Conservation (phyloP, 805 yeast genomes). For the Candida patagonica region DNA sequence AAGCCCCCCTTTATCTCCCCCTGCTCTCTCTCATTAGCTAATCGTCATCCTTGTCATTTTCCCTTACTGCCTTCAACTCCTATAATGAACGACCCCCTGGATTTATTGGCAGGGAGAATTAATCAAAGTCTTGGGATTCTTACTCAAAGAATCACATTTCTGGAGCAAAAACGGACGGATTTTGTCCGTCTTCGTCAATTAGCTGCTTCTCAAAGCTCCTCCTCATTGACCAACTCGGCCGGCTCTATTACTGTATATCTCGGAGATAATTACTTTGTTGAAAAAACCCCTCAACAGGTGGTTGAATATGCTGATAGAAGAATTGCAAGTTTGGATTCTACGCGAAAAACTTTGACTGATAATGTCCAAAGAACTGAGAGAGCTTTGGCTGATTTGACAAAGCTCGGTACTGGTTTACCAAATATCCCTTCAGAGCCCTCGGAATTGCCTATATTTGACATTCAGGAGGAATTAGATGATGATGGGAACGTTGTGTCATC, state of each 20-base stretch:
- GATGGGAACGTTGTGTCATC: constrained; percentile 57
- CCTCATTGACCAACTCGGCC: neutral
- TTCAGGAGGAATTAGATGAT: constrained; percentile 75
- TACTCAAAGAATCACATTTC: neutral
- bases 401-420: constrained; percentile 1
- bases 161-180: constrained; percentile 1
- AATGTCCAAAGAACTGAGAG: constrained; percentile 14
- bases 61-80: too few species aligned
- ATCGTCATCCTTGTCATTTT: neutral
- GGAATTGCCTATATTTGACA: constrained; percentile 62
- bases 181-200: constrained; percentile 1
- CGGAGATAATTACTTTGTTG: constrained; percentile 26
- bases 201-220: neutral
- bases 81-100: constrained; percentile 5
- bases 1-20: too few species aligned
- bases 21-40: neutral
- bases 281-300: constrained; percentile 15
- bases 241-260: constrained; percentile 13
- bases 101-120: constrained; percentile 4
- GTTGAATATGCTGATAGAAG: constrained; percentile 15
- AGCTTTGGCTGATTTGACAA: constrained; percentile 7
- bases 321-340: constrained; percentile 8
- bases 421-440: neutral
- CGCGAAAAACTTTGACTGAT: constrained; percentile 10
- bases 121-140: constrained; percentile 2